Percentiles rank a stretch among this genome's conserved stretches.
These are phyloP conservation scores for Liquidambar formosana DNA, from an alignment of 164 flowering plant species.

Conservation along the genomic window DNA sequence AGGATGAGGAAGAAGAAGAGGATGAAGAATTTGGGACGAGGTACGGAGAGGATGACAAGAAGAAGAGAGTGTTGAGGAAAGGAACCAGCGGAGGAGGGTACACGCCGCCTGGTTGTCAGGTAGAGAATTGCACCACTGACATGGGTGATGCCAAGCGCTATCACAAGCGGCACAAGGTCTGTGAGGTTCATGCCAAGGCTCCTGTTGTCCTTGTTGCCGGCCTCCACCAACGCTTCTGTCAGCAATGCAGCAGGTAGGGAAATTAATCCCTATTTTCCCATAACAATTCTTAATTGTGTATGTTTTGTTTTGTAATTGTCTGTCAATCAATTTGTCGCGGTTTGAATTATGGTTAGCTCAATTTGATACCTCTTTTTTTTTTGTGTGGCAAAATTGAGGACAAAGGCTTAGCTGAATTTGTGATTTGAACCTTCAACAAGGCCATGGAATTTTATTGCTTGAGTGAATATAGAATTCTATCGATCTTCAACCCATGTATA, in stretches of 20 bases:
- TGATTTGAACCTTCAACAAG: too few relatives aligned
- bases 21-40: constrained; percentile 26
- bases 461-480: too few relatives aligned
- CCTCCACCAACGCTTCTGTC: constrained; percentile 75
- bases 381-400: too few relatives aligned
- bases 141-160: constrained; percentile 59
- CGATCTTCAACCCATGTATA: too few relatives aligned
- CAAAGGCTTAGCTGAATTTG: too few relatives aligned
- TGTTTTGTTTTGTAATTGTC: neutral
- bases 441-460: too few relatives aligned
- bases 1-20: constrained; percentile 38
- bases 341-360: neutral
- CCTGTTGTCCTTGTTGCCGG: constrained; percentile 55
- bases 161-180: constrained; percentile 76
- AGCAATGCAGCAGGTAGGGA: constrained; percentile 90
- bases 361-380: too few relatives aligned
- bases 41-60: constrained; percentile 38
- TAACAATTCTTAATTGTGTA: neutral
- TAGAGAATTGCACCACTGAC: constrained; percentile 63
- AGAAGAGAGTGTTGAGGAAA: constrained; percentile 22
- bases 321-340: neutral
- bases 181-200: constrained; percentile 76
- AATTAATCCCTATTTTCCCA: constrained; percentile 3
- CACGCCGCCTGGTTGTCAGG: constrained; percentile 54
- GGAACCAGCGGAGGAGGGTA: constrained; percentile 22